These are phyloP conservation scores for Lecanicillium sp. DNA, from an alignment of 2,329 filamentous ascomycete genomes.

Conservation along the genomic window DNA sequence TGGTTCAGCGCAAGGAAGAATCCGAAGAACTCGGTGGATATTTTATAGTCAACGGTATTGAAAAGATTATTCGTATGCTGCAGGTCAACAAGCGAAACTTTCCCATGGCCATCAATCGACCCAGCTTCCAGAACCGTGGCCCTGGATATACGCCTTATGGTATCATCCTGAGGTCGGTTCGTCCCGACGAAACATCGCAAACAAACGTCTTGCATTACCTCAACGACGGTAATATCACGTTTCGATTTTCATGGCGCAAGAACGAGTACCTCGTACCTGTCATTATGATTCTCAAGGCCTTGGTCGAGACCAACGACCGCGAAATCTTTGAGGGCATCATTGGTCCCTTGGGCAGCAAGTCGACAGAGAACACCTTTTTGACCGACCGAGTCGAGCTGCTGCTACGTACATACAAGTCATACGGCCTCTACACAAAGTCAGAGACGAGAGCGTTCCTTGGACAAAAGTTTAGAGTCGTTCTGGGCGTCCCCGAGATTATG, in stretches of 20 bases:
- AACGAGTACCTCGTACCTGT: constrained; percentile 93
- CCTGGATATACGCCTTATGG: constrained; percentile 81
- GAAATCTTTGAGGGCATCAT: constrained; percentile 95
- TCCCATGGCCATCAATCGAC: constrained; percentile 86
- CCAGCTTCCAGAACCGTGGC: constrained; percentile 83
- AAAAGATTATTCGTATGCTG: constrained; percentile 91
- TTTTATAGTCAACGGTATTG: constrained; percentile 95
- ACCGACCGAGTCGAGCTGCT: constrained; percentile 90
- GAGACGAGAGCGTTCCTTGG: constrained; percentile 83
- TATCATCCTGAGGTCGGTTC: constrained; percentile 83
- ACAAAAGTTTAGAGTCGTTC: constrained; percentile 80
- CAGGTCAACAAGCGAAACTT: constrained; percentile 88
- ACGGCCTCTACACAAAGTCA: constrained; percentile 71
- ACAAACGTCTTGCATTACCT: constrained; percentile 97
- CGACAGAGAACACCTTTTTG: constrained; percentile 80
- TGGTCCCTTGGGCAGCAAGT: constrained; percentile 66
- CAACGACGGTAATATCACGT: constrained; percentile 90
- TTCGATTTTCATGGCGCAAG: constrained; percentile 96
- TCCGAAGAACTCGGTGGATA: constrained; percentile 94
- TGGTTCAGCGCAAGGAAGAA: constrained; percentile 87
- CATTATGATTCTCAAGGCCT: constrained; percentile 92
- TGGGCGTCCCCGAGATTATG: constrained; percentile 76
- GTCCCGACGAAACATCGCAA: constrained; percentile 96
- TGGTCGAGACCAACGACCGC: constrained; percentile 91
- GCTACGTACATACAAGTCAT: constrained; percentile 86